Conservation (phyloP, 108 stramenopile species). For the Schizochytrium sp. region DNA sequence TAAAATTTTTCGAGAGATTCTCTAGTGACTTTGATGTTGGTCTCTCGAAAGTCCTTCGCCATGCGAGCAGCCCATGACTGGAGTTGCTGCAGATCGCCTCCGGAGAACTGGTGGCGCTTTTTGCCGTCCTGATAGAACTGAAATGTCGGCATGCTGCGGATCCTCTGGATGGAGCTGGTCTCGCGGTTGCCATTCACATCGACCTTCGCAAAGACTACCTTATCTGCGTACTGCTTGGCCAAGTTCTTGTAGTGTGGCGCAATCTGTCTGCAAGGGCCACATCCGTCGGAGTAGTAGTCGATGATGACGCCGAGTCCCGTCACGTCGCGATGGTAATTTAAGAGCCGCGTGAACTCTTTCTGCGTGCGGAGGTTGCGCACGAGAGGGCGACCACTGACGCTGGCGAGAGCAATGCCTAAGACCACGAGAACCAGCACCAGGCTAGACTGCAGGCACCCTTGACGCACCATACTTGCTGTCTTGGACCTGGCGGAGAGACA, state of each 20-base stretch:
- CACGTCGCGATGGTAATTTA: slow-evolving; percentile 84
- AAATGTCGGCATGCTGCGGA: slow-evolving; percentile 90
- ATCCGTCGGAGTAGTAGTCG: slow-evolving; percentile 74
- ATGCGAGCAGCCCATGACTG: slow-evolving; percentile 81
- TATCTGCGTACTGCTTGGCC: slow-evolving; percentile 76
- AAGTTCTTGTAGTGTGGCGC: slow-evolving; percentile 92
- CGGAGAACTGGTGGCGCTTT: slow-evolving; percentile 84
- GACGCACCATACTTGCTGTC: too few species aligned
- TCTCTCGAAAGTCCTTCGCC: slow-evolving; percentile 77
- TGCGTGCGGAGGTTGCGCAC: slow-evolving; percentile 48
- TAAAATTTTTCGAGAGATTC: slow-evolving; percentile 81
- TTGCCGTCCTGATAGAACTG: slow-evolving; percentile 85
- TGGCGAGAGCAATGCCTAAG: too few species aligned
- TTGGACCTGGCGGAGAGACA: too few species aligned
- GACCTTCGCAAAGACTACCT: slow-evolving; percentile 92
- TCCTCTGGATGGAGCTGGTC: slow-evolving; percentile 75
- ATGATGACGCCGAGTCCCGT: slow-evolving; percentile 93
- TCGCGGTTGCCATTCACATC: slow-evolving; percentile 74
- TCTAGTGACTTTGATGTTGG: slow-evolving; percentile 79
- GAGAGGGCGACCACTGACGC: neutral
- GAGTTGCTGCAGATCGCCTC: slow-evolving; percentile 86
- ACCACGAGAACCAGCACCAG: too few species aligned
- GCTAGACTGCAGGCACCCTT: too few species aligned
- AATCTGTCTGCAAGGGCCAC: slow-evolving; percentile 89
- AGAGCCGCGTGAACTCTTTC: slow-evolving; percentile 85